Conservation (phyloP, 768 basidiomycete species). For the Kwoniella shandongensis region DNA sequence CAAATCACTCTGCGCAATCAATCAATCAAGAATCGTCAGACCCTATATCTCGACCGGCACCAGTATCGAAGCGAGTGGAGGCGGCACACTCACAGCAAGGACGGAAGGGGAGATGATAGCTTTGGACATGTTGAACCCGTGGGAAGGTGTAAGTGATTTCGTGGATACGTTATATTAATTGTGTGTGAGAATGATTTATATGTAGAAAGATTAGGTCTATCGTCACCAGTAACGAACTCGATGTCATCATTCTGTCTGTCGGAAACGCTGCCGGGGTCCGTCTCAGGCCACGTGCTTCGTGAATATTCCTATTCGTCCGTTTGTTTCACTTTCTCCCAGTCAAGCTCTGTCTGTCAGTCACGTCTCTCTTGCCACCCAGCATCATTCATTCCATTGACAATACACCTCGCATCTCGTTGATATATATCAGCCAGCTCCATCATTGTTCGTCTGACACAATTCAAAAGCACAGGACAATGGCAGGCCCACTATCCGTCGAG, state of each 20-base stretch:
- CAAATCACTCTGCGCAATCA: slow-evolving; percentile 68
- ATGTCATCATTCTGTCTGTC: neutral
- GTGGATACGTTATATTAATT: neutral
- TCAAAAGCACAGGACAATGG: too few species aligned
- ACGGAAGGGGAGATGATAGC: slow-evolving; percentile 96
- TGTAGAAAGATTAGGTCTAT: neutral
- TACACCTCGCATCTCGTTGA: too few species aligned
- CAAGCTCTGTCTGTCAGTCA: neutral
- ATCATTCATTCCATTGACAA: too few species aligned
- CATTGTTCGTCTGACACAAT: too few species aligned
- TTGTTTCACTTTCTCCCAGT: slow-evolving; percentile 11
- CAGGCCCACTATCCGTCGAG: slow-evolving; percentile 79
- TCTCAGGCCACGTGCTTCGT: neutral
- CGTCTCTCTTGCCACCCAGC: slow-evolving; percentile 8
- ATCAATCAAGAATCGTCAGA: neutral
- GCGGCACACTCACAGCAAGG: slow-evolving; percentile 62
- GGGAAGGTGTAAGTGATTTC: too few species aligned
- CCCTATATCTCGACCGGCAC: too few species aligned
- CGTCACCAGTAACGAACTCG: neutral
- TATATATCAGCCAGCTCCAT: too few species aligned
- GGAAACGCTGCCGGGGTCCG: neutral
- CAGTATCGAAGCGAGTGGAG: too few species aligned
- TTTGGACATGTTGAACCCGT: slow-evolving; percentile 70
- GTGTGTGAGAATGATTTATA: neutral
- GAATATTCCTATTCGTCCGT: neutral